Base-by-base conservation (phyloP, 805 yeast genomes). In the Priceomyces medius region DNA sequence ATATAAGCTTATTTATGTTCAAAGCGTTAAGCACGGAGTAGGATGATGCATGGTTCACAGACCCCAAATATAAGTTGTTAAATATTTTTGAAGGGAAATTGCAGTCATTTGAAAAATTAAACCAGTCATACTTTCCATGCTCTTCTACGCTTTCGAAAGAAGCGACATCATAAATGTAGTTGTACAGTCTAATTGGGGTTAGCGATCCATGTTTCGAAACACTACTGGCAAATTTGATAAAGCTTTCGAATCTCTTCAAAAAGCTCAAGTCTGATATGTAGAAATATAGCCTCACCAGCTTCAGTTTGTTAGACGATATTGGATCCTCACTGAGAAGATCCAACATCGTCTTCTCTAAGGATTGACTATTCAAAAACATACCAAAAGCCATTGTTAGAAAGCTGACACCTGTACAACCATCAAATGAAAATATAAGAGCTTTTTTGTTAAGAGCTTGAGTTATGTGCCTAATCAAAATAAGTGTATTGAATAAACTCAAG, bases 321-420 rank as follows among this genome's bases (percentile, higher is more conserved):
- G 24, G 37, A 20, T 12, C 21, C n/a, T 33, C 37, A 18, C 37
- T 26, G 20, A 24, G 29, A 19, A 63, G 43, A 6, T 48, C 42
- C 13, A 57, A 37, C 5, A 64, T 51, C 13, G 60, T 46, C 20
- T 63, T 63, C 43, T 64, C 68, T 19, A 46, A 29, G 21, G 29
- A 31, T 10, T 35, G 31, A 14, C 20, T 28, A 10, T 14, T 23
- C 17, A 35, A 35, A 28, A 37, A 42, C 17, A 40, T 34, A 28
- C 37, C 41, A 28, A 58, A 44, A 5, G 56, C 41, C 23, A 56
- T 45, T 3, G 55, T 41, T 26, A 64, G 43, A 17, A 64, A 40
- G 8, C 66, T 54, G 14, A 62, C 49, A 3, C 69, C 71, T 7
- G 73, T 64, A 42, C 63, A 66, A 1, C 73, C 72, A 47, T 68